Percentiles rank a stretch among this genome's conserved stretches.
phyloP scores from a whole-genome alignment of 352 stramenopile species.

The Phytophthora lateralis region DNA sequence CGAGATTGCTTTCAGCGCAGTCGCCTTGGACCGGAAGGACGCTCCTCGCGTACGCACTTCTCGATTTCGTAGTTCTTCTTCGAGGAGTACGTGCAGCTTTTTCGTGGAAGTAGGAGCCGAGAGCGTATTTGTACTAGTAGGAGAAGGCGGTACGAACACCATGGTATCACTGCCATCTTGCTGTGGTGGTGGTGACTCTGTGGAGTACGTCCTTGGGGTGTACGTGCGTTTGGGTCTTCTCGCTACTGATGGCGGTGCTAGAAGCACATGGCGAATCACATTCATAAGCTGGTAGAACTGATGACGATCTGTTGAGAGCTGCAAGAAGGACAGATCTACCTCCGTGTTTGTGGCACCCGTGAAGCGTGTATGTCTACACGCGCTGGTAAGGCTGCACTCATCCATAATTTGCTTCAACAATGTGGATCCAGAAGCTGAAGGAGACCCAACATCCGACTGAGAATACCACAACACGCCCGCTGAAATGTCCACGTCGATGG shows the following conservation, averaged over 20 bases:
- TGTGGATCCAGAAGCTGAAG: constrained; percentile 25
- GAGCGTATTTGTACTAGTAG: constrained; percentile 20
- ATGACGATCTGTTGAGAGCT: constrained; percentile 73
- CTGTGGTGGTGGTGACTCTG: constrained; percentile 9
- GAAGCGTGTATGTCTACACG: constrained; percentile 55
- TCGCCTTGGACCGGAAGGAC: constrained; percentile 23
- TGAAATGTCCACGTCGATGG: constrained; percentile 77
- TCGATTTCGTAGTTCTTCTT: constrained; percentile 70
- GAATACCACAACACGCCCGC: constrained; percentile 79
- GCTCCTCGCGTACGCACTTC: constrained; percentile 58
- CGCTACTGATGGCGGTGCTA: constrained; percentile 61
- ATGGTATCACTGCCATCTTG: constrained; percentile 40
- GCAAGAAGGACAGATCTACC: constrained; percentile 71
- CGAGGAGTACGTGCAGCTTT: constrained; percentile 60
- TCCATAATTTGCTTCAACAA: constrained; percentile 82
- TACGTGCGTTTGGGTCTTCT: constrained; percentile 37
- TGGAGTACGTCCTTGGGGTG: constrained; percentile 15
- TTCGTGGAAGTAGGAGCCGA: constrained; percentile 40
- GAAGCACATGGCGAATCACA: constrained; percentile 71
- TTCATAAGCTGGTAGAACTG: constrained; percentile 88
- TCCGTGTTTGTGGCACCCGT: constrained; percentile 57
- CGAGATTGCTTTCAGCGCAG: constrained; percentile 67
- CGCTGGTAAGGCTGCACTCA: constrained; percentile 68
- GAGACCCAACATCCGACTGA: constrained; percentile 20
- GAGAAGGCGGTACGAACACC: constrained; percentile 32